A percentile compares a stretch with the other conserved stretches of the same genome.
phyloP scores from a whole-genome alignment of 2,329 filamentous ascomycete genomes.

The Juglanconis oblonga region DNA sequence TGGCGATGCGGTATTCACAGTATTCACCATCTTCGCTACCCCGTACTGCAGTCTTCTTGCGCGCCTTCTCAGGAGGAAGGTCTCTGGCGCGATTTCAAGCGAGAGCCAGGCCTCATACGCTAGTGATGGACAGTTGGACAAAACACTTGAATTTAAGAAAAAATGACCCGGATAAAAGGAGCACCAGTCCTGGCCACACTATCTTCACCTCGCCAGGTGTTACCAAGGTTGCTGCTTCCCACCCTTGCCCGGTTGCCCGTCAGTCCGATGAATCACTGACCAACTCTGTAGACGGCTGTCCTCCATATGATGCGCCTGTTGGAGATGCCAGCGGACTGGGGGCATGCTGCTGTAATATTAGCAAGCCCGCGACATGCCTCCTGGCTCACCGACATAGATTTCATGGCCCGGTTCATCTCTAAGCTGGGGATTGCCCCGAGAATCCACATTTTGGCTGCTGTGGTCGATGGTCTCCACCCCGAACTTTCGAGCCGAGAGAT shows the following conservation, averaged over 20 bases:
- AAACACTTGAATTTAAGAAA: neutral
- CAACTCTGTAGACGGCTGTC: neutral
- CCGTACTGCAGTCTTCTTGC: no score
- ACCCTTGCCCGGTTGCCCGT: neutral
- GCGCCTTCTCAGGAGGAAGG: no score
- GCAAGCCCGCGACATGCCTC: slow-evolving; percentile 46
- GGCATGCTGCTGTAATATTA: slow-evolving; percentile 46
- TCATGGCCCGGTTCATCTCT: slow-evolving; percentile 28
- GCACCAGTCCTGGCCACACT: neutral
- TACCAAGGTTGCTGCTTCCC: neutral
- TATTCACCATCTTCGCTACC: no score
- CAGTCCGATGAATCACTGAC: neutral
- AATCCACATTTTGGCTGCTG: slow-evolving; percentile 49
- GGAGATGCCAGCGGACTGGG: neutral
- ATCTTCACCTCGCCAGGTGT: neutral
- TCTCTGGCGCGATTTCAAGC: no score
- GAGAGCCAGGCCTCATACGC: no score
- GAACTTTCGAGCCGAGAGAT: slow-evolving; percentile 28
- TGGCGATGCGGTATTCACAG: no score
- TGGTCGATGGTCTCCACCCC: slow-evolving; percentile 53
- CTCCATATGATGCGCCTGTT: neutral
- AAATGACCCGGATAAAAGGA: neutral
- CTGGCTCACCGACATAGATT: slow-evolving; percentile 42
- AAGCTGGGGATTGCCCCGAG: neutral
- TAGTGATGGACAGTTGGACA: neutral